These are phyloP conservation scores for Hyparrhenia diplandra DNA, from an alignment of 176 grass and related monocot species.

Conservation along the genomic window DNA sequence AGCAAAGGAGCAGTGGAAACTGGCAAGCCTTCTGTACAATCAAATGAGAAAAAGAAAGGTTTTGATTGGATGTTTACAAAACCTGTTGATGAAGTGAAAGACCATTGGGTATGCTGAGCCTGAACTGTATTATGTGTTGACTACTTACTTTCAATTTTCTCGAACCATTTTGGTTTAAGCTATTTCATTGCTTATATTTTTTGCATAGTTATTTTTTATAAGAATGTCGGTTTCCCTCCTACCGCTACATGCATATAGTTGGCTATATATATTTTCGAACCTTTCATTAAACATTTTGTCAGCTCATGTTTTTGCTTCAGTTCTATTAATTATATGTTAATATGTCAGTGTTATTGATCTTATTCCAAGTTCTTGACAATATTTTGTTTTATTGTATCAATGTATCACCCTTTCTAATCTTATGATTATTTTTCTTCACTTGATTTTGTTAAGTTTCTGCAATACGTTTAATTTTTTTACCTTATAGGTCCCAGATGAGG, in stretches of 20 bases:
- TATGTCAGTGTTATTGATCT: background rate
- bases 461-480: background rate
- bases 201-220: background rate
- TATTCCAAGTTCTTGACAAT: background rate
- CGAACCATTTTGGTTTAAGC: background rate
- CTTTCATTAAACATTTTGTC: background rate
- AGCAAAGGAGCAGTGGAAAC: constrained; percentile 42
- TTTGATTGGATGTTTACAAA: constrained; percentile 98
- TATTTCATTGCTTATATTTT: background rate
- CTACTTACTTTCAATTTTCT: background rate
- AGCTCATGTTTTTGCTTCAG: background rate
- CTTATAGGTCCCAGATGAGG: constrained; percentile 88
- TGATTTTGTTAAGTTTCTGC: background rate
- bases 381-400: background rate
- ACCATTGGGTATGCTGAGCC: constrained; percentile 79
- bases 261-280: background rate
- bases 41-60: constrained; percentile 89
- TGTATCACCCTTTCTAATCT: background rate
- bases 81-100: constrained; percentile 91
- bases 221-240: background rate
- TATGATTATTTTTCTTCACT: constrained; percentile 4
- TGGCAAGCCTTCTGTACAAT: constrained; percentile 47
- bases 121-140: constrained; percentile 3
- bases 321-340: background rate
- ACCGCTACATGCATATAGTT: background rate